Base-by-base conservation (phyloP, 2,329 filamentous ascomycete species). In the Arthrobotrys sinensis region DNA sequence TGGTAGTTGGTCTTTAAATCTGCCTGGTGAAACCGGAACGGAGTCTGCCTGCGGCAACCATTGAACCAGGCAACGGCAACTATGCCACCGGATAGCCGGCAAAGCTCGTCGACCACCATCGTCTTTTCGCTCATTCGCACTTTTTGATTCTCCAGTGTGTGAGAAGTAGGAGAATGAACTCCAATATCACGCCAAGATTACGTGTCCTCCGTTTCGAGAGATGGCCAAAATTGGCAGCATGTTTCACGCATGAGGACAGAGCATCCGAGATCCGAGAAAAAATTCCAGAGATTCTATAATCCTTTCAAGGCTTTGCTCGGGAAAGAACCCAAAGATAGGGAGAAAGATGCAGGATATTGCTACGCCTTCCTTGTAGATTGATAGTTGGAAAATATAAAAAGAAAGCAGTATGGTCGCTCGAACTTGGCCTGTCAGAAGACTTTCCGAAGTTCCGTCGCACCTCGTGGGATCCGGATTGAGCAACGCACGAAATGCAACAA, bases 141-240 rank as follows among this genome's bases (percentile, higher is more conserved):
- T 19, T 7, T 38, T 40, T 21, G 34, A 19, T 38, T 40, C 21
- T 38, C n/a, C 5, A 40, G 21, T 21, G n/a, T 38, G 34, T 16
- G 19, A 1, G 5, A 43, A n/a, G 34, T 4, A 38, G 16, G 34
- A 24, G 55, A 43, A 40, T 12, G 36, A 60, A 60, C 19, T 12
- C 50, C 32, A 24, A 8, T 11, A 65, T 72, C 55, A 53, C 32
- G 68, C 68, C 68, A 72, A 72, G 68, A 66, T 73, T 73, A 66
- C 62, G 69, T 73, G 69, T 65, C 60, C 62, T 71, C 32, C 69
- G 69, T 73, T 73, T 73, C 62, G 69, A 50, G 50, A 34, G 46
- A 50, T 66, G 40, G 46, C 69, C 55, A 66, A 73, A 73, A 66
- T 64, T 73, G 69, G 69, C 14, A 57, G 50, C 21, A 38, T 40